Conservation (phyloP, 2,329 filamentous ascomycete species). For the Ceratocystiopsis sp. region DNA sequence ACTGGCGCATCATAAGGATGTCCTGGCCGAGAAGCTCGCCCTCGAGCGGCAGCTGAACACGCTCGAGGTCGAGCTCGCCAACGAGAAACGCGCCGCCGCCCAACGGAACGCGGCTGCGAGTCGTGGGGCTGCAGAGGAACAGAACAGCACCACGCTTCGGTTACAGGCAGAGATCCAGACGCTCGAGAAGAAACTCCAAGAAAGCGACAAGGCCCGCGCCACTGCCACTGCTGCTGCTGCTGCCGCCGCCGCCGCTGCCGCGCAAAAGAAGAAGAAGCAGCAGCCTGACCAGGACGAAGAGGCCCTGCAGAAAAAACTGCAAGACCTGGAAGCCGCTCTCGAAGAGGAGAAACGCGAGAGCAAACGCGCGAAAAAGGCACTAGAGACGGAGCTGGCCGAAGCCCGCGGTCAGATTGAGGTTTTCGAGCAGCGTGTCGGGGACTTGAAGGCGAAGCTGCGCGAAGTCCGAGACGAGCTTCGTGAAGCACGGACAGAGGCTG, state of each 20-base stretch:
- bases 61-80: slow-evolving; percentile 66
- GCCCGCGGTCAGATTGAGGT: slow-evolving; percentile 44
- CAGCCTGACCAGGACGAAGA: slow-evolving; percentile 10
- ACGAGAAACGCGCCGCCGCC: slow-evolving; percentile 50
- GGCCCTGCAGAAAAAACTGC: slow-evolving; percentile 23
- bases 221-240: slow-evolving; percentile 15
- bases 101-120: slow-evolving; percentile 23
- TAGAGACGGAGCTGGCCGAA: slow-evolving; percentile 39
- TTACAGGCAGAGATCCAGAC: too few relatives aligned
- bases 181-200: too few relatives aligned
- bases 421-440: slow-evolving; percentile 54
- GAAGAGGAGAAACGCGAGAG: slow-evolving; percentile 26
- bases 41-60: slow-evolving; percentile 63
- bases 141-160: too few relatives aligned
- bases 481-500: slow-evolving; percentile 28
- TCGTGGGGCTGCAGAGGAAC: too few relatives aligned
- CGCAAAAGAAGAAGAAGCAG: slow-evolving; percentile 16
- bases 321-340: slow-evolving; percentile 18
- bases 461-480: slow-evolving; percentile 58
- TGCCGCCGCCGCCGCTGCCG: too few relatives aligned
- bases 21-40: slow-evolving; percentile 62
- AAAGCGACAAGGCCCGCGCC: too few relatives aligned
- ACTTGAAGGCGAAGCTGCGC: slow-evolving; percentile 52
- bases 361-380: slow-evolving; percentile 26
- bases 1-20: slow-evolving; percentile 42